Evolutionary conservation across 768 basidiomycete genomes (phyloP).

Genomic region (Hypholoma fasciculare): DNA sequence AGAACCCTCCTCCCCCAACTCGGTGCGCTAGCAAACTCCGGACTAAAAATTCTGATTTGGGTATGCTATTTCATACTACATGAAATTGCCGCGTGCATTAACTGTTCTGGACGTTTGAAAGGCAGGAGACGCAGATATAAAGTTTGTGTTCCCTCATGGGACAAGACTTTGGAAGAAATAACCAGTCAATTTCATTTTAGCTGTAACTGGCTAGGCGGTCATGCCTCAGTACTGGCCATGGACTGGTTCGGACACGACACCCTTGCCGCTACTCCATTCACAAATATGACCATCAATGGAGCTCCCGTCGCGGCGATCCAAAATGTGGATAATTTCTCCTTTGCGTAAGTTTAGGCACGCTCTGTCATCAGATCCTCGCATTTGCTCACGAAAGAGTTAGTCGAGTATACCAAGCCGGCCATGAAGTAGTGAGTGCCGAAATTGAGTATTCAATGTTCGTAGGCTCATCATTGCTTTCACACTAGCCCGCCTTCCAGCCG

Average conservation of each 20-base stretch:
- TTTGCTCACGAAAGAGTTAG: conserved; percentile 25
- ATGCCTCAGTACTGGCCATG: conserved; percentile 43
- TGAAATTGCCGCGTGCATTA: not conserved
- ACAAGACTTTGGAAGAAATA: not conserved
- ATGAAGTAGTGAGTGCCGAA: conserved; percentile 54
- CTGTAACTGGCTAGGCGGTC: conserved; percentile 49
- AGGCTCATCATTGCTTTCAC: not conserved
- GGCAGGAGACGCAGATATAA: conserved; percentile 54
- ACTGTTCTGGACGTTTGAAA: conserved; percentile 20
- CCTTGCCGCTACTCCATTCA: conserved; percentile 37
- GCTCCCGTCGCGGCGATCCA: conserved; percentile 55
- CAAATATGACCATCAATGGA: conserved; percentile 58
- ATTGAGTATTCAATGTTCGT: not conserved
- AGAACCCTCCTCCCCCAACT: conserved; percentile 52
- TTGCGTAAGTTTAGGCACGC: conserved; percentile 46
- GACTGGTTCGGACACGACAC: conserved; percentile 43
- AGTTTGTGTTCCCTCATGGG: conserved; percentile 30
- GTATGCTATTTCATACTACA: conserved; percentile 21
- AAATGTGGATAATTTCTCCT: conserved; percentile 67
- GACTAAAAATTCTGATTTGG: conserved; percentile 46
- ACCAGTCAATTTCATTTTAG: conserved; percentile 18
- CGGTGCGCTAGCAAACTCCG: conserved; percentile 43
- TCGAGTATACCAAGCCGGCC: conserved; percentile 57
- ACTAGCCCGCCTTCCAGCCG: conserved; percentile 63
- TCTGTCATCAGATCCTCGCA: not conserved